These are phyloP conservation scores for Apiotrichum akiyoshidainum DNA, from an alignment of 1,284 basidiomycete genomes.

Conservation along the genomic window DNA sequence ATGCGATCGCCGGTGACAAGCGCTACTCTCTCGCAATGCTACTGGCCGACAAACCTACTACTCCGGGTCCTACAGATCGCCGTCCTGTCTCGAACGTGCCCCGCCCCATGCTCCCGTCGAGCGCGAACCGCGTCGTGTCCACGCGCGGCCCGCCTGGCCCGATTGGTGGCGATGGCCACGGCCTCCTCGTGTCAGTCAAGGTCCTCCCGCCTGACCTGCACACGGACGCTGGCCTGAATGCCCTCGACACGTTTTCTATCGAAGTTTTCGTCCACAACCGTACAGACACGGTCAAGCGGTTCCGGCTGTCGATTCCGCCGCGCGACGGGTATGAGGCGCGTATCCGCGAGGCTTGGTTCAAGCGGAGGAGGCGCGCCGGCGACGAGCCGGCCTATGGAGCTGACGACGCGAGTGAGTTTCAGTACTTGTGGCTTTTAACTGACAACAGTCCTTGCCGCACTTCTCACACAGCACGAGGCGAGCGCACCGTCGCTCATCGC, in stretches of 20 bases:
- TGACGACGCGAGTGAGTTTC: conserved; percentile 29
- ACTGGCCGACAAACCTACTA: conserved; percentile 16
- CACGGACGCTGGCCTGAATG: conserved; percentile 54
- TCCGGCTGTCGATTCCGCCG: conserved; percentile 69
- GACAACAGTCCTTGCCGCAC: conserved; percentile 36
- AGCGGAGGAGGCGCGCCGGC: conserved; percentile 15
- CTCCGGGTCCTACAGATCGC: not conserved
- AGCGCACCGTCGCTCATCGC: conserved; percentile 62
- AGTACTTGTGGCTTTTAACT: too few species aligned
- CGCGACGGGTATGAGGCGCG: conserved; percentile 50
- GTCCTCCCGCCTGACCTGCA: conserved; percentile 50
- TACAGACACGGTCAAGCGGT: conserved; percentile 69
- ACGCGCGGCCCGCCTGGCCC: conserved; percentile 3
- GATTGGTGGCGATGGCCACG: conserved; percentile 22
- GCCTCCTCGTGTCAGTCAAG: conserved; percentile 68
- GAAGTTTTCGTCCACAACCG: conserved; percentile 87
- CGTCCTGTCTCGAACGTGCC: conserved; percentile 14
- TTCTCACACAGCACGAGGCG: conserved; percentile 27
- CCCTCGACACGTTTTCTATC: conserved; percentile 70
- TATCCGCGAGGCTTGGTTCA: conserved; percentile 28
- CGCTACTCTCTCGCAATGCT: conserved; percentile 46
- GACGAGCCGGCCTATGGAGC: conserved; percentile 27
- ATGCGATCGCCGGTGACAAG: conserved; percentile 49
- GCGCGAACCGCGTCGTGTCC: conserved; percentile 15
- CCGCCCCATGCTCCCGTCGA: conserved; percentile 16